Evolutionary conservation across 192 early-diverging fungal genomes (phyloP).

Genomic region (Podila verticillata): DNA sequence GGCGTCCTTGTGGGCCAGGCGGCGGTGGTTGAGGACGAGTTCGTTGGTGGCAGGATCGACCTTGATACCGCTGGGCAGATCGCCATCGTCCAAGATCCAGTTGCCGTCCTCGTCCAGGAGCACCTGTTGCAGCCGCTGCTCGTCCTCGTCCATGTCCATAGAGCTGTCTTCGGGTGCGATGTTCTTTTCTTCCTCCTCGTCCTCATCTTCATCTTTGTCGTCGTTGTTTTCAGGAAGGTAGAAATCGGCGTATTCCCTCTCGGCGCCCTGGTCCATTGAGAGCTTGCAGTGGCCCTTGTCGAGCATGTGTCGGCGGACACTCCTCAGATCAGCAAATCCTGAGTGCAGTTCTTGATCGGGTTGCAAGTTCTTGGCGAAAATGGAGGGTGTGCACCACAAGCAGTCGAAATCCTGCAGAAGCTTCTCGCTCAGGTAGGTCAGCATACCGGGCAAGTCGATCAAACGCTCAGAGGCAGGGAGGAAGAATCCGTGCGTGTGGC

Average conservation of each 20-base stretch:
- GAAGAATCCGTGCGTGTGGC: constrained; percentile 40
- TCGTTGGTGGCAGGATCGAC: constrained; percentile 46
- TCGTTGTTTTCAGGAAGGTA: constrained; percentile 18
- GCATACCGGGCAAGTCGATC: constrained; percentile 38
- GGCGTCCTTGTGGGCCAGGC: constrained; percentile 45
- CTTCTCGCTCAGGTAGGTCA: constrained; percentile 43
- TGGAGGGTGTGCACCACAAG: constrained; percentile 47
- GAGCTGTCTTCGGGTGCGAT: constrained; percentile 20
- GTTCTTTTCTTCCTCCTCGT: not conserved
- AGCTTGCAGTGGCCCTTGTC: constrained; percentile 54
- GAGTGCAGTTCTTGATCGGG: constrained; percentile 39
- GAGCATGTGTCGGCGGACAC: constrained; percentile 46
- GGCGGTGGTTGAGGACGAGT: constrained; percentile 47
- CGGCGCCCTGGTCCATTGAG: constrained; percentile 40
- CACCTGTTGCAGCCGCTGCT: constrained; percentile 27
- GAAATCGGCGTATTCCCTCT: constrained; percentile 44
- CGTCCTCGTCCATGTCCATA: constrained; percentile 41
- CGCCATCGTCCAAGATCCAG: constrained; percentile 32
- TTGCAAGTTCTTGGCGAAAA: constrained; percentile 28
- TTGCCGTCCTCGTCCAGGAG: constrained; percentile 41
- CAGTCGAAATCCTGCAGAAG: constrained; percentile 25
- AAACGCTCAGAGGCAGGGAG: constrained; percentile 34
- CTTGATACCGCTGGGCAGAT: constrained; percentile 13
- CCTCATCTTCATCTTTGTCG: constrained; percentile 7
- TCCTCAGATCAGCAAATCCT: constrained; percentile 15